Base-by-base conservation (phyloP, 2,329 filamentous ascomycete species). In the Botrytis medusae region DNA sequence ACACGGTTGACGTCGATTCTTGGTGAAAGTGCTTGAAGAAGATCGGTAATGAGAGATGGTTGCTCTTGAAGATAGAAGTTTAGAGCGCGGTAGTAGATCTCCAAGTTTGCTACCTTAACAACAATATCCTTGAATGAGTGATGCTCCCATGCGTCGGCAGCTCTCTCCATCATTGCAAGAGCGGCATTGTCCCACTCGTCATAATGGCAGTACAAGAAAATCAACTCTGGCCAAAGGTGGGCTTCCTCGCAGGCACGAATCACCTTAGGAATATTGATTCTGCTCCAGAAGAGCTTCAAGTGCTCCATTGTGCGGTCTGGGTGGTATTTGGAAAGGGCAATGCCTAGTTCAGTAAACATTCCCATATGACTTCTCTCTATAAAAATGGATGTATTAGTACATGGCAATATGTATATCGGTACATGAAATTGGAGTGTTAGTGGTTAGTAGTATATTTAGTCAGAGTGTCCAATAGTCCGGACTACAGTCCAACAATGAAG, bases 91-190 rank as follows among this genome's bases (percentile, higher is more conserved):
- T 99, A 99, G 87, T 98, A 99, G 80, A 99, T 99, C 84, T 99
- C 97, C 80, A 99, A 85, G 85, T 99, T 99, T 80, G 95, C 93
- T 77, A 98, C 95, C 89, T 99, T 99, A 84, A 97, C 91, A 73
- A 97, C 88, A 69, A 97, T 98, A 82, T 99, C 97, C 88, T 99
- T 99, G 91, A 99, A 99, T 67, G 97, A 96, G 82, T 98, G 94
- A 85, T 99, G 96, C 83, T 99, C 97, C 96, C 96, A 99, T 1
- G 96, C 95, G 86, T 98, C 97, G 77, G 97, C 92, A 20, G 96
- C 93, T 78, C 94, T 93, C 86, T 99, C 96, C 89, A 99, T 99
- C 86, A 99, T 97, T 29, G 96, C 94, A 72, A 99, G 88, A 65
- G 95, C 94, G 62, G 96, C 96, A 81, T 99, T 98, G 84, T 99